Conservation (phyloP, 2,329 filamentous ascomycete species). For the Magnaporthales sp. region DNA sequence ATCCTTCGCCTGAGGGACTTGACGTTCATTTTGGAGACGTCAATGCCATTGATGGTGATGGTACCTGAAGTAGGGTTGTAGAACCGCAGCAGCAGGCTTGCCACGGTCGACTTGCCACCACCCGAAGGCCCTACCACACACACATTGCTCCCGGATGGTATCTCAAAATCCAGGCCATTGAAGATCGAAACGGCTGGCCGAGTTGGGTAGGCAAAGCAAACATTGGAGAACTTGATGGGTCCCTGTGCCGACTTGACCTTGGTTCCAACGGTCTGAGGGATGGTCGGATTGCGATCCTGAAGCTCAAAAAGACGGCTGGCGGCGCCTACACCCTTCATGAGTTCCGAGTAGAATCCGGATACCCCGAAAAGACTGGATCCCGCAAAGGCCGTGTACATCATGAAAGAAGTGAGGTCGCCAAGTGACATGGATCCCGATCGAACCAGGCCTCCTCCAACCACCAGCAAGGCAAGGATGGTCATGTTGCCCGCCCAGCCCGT, state of each 20-base stretch:
- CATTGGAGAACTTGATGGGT: slow-evolving; percentile 77
- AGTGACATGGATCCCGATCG: slow-evolving; percentile 78
- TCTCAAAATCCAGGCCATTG: slow-evolving; percentile 78
- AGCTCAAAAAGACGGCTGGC: slow-evolving; percentile 95
- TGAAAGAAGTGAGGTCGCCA: slow-evolving; percentile 88
- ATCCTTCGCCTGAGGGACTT: slow-evolving; percentile 90
- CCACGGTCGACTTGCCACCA: slow-evolving; percentile 93
- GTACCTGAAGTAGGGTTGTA: slow-evolving; percentile 72
- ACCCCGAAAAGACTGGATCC: slow-evolving; percentile 86
- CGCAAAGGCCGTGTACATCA: slow-evolving; percentile 93
- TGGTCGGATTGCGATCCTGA: slow-evolving; percentile 79
- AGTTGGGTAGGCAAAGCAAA: slow-evolving; percentile 88
- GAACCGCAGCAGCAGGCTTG: slow-evolving; percentile 82
- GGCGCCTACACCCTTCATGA: slow-evolving; percentile 98
- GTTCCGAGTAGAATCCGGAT: slow-evolving; percentile 91
- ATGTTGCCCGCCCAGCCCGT: slow-evolving; percentile 94
- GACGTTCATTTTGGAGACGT: slow-evolving; percentile 80
- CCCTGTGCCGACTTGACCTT: slow-evolving; percentile 79
- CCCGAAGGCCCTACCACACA: slow-evolving; percentile 95
- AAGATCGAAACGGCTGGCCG: slow-evolving; percentile 89
- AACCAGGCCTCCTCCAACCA: slow-evolving; percentile 86
- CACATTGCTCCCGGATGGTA: slow-evolving; percentile 87
- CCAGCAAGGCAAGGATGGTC: slow-evolving; percentile 84
- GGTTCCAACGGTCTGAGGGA: slow-evolving; percentile 75
- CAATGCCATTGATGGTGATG: slow-evolving; percentile 76